phyloP scores from a whole-genome alignment of 371 early-diverging fungal genomes.

The Amoeboaphelidium occidentale region DNA sequence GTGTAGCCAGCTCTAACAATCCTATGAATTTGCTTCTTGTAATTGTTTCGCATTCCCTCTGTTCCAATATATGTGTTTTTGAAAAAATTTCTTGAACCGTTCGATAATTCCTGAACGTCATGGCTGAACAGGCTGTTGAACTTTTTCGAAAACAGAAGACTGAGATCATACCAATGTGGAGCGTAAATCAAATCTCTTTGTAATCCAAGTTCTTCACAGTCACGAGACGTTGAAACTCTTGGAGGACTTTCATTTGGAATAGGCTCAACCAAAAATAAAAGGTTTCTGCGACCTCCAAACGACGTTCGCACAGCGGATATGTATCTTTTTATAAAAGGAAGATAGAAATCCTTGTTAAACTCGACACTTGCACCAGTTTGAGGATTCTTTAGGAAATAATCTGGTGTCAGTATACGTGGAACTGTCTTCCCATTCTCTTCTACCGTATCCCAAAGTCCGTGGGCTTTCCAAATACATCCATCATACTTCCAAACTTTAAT shows the following conservation, averaged over 20 bases:
- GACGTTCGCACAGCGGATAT: conserved; percentile 26
- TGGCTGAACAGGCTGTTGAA: conserved; percentile 45
- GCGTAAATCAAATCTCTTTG: conserved; percentile 39
- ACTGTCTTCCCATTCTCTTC: conserved; percentile 21
- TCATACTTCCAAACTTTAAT: conserved; percentile 30
- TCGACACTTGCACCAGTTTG: conserved; percentile 20
- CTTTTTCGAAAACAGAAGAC: conserved; percentile 40
- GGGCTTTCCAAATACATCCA: conserved; percentile 42
- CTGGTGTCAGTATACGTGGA: conserved; percentile 16
- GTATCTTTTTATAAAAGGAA: conserved; percentile 35
- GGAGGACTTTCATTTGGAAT: conserved; percentile 48
- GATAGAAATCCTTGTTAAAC: conserved; percentile 34
- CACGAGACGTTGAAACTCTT: too few relatives aligned
- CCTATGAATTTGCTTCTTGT: conserved; percentile 53
- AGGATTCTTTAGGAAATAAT: conserved; percentile 42
- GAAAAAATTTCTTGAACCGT: conserved; percentile 14
- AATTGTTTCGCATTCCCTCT: conserved; percentile 27
- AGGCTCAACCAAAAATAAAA: conserved; percentile 44
- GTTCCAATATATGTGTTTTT: conserved; percentile 3
- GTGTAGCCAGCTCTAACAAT: conserved; percentile 35
- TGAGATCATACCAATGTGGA: conserved; percentile 63
- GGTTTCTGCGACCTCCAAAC: conserved; percentile 22
- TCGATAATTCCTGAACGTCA: conserved; percentile 40
- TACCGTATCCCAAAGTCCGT: conserved; percentile 44
- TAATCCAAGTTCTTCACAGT: conserved; percentile 23